Base-by-base conservation (phyloP, 108 stramenopile species). In the Cyclotella baltica region DNA sequence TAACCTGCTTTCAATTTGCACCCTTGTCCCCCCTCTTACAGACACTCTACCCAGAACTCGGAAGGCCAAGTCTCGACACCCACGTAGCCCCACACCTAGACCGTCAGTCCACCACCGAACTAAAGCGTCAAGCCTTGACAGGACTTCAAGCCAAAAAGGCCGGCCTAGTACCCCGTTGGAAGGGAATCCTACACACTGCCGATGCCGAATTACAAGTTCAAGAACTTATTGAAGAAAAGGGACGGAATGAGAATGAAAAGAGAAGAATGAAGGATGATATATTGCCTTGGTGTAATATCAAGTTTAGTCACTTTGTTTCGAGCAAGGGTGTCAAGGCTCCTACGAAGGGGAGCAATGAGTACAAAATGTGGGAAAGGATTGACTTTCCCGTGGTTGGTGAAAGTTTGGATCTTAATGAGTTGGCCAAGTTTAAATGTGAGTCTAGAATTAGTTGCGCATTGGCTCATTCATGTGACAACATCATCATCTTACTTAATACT, bases 161-260 rank as follows among this genome's bases (percentile, higher is more conserved):
- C 28, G 36, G 70, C 20, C 36, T 78, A 27, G 70, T 71, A 13
- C 77, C 77, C 3, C 62, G 77, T 33, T 78, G 77, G 77, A 62
- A 78, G 53, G 77, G 70, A 19, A 70, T 78, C 13, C 34, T 78
- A 0, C 70, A 53, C 18, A 72, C 77, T 29, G 77, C 77, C 5
- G 31, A 61, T 13, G 59, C 59, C 15, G 62, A 70, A 40, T 58
- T 69, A 36, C 50, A 53, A 27, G 33, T 72, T 1, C 20, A 51
- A n/a, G 30, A 35, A 23, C 11, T 29, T 1, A 67, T 51, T 30
- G 31, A 33, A 33, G 10, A 67, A 30, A 20, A n/a, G 5, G 67
- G 67, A 4, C 38, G 48, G 18, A 67, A 51, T 34, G 67, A 67
- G 3, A 0, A 2, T 33, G 59, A 61, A 33, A 61, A 61, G n/a